Base-by-base conservation (phyloP, 768 basidiomycete genomes). In the Boletus reticulatus region DNA sequence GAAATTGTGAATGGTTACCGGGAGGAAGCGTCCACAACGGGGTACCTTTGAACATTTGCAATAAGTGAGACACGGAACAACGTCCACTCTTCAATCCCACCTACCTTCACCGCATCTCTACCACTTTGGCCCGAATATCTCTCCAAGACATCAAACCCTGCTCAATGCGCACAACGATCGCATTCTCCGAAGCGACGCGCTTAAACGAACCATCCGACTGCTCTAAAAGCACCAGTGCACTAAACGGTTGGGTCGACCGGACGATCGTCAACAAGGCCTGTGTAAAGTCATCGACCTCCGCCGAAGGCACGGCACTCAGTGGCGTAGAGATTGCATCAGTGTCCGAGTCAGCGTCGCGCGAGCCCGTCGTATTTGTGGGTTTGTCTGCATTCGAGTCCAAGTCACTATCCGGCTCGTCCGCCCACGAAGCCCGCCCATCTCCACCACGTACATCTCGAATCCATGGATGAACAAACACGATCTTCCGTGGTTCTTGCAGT, bases 391-490 rank as follows among this genome's bases (percentile, higher is more conserved):
- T 19, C 27, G 19, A 32, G 17, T 38, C 36, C 16, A 37, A 17
- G 36, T 37, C 43, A 16, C 41, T 43, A 13, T 51, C 32, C 1
- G 31, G 19, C 10, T 48, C 36, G 22, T 37, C 36, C 11, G 2
- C 36, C 32, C 22, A 48, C 6, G 13, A 10, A 8, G 11, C 19
- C 20, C 22, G 12, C 32, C 19, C 38, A 41, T 41, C 38, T n/a
- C 41, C 16, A 13, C 31, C 39, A 4, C 27, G 29, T 31, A 49
- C 6, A 13, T 32, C 41, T 22, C 27, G 52, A n/a, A 58, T 58
- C 59, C 59, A 60, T 4, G 59, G 59, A 43, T 54, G 32, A 19
- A 48, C 59, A 37, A 61, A 46, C 11, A 58, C 22, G 7, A 54
- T 38, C 29, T 27, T 41, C 13, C 32, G 45, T 11, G 49, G 53